These are phyloP conservation scores for Wickerhamomyces bovis DNA, from an alignment of 805 yeast genomes.

Conservation along the genomic window DNA sequence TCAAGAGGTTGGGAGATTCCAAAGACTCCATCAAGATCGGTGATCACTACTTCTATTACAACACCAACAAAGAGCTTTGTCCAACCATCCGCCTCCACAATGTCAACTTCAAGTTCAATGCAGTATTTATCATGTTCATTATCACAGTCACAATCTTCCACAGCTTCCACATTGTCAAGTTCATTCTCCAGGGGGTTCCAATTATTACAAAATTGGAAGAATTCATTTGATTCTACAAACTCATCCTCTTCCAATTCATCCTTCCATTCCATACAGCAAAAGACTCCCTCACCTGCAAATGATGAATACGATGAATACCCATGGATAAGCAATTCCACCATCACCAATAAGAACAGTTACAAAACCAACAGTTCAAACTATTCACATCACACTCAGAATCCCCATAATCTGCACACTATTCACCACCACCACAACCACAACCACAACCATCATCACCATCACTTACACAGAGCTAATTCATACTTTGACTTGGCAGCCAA, in stretches of 20 bases:
- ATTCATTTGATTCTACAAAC: conserved; percentile 23
- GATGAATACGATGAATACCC: conserved; percentile 36
- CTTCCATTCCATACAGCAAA: conserved; percentile 11
- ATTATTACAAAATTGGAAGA: conserved; percentile 20
- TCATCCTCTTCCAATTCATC: conserved; percentile 23
- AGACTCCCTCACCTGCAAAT: conserved; percentile 31
- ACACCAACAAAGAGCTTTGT: conserved; percentile 26
- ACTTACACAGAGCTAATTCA: conserved; percentile 1
- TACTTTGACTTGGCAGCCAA: background rate
- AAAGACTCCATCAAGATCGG: conserved; percentile 21
- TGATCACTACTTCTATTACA: conserved; percentile 25
- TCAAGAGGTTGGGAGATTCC: conserved; percentile 38
- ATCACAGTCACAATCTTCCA: conserved; percentile 28
- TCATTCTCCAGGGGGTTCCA: conserved; percentile 24
- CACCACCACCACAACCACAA: conserved; percentile 7
- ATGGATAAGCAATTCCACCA: conserved; percentile 21
- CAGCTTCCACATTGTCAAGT: conserved; percentile 24
- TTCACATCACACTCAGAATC: background rate
- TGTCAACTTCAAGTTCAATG: conserved; percentile 31
- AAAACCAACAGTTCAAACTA: background rate
- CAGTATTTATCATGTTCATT: conserved; percentile 34
- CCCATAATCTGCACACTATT: conserved; percentile 2
- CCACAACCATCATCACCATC: conserved; percentile 6
- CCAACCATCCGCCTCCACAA: conserved; percentile 27
- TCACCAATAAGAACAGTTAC: background rate